phyloP scores from a whole-genome alignment of 2,329 filamentous ascomycete species.

The Aspergillus clavatus region DNA sequence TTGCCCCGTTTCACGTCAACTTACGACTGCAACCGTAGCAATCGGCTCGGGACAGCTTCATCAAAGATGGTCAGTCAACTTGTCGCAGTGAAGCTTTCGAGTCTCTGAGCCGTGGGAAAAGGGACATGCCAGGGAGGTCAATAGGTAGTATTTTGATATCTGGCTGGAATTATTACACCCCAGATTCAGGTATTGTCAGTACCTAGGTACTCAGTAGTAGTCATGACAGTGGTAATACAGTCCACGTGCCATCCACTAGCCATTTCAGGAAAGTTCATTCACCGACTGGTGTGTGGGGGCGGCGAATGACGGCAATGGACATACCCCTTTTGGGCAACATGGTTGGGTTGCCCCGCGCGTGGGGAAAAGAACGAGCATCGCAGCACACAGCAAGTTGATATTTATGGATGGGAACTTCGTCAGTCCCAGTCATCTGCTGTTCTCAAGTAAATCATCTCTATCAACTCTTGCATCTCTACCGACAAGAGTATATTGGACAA shows the following conservation, averaged over 20 bases:
- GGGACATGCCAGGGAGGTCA: too few relatives aligned
- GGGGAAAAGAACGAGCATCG: background rate
- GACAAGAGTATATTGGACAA: background rate
- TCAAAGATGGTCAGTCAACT: too few relatives aligned
- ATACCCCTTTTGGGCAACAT: slow-evolving; percentile 3
- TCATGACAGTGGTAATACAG: slow-evolving; percentile 9
- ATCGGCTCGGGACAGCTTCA: too few relatives aligned
- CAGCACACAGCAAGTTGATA: background rate
- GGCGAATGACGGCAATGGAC: slow-evolving; percentile 15
- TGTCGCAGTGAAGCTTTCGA: too few relatives aligned
- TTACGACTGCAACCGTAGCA: too few relatives aligned
- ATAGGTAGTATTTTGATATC: background rate
- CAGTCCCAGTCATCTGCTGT: background rate
- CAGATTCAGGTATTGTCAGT: background rate
- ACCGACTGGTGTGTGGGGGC: slow-evolving; percentile 14
- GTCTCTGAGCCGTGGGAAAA: too few relatives aligned
- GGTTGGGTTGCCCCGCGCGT: slow-evolving; percentile 1
- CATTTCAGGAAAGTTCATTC: slow-evolving; percentile 8
- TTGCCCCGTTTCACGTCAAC: too few relatives aligned
- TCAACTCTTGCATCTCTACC: background rate
- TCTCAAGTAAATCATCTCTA: background rate
- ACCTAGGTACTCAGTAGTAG: too few relatives aligned
- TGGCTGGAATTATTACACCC: background rate
- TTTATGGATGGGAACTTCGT: background rate
- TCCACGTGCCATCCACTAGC: slow-evolving; percentile 1